Evolutionary conservation across 371 early-diverging fungal genomes (phyloP), one percentile per base, ranked within the genome.

Genomic region (Haplosporangium sp.): DNA sequence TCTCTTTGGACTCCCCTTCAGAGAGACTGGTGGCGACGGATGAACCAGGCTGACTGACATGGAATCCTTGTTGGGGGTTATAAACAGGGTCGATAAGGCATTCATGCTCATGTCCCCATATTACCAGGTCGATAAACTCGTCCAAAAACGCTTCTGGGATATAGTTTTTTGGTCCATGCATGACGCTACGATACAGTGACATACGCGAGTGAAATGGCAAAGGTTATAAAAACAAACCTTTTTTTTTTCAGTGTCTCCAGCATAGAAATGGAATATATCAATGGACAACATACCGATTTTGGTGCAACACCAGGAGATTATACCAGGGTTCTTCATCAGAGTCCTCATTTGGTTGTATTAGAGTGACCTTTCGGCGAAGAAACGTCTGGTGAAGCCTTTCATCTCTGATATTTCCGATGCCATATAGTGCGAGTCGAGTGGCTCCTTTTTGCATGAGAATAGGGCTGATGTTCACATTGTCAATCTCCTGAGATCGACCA

Each of bases 81-180:
- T 82, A 82, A 55, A 89, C 86, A 0, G 95, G 95, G 38, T 92
- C 92, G 36, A 97, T 93, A 40, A 87, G 80, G 66, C 98, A 98
- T 72, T 99, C 96, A 85, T 99, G 99, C 84, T 99, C 99, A 83
- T 99, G 99, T 5, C 99, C 99, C 97, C 98, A 99, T 1, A 99
- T 66, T 6, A 99, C 90, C 20, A 99, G 75, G 75, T 99, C 89
- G 60, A 99, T 79, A 73, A 94, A 95, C 16, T 84, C 83, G 51
- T 92, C 92, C 13, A 99, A 69, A 69, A 95, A 95, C 10, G 89
- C 85, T 80, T 95, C 96, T 0, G 99, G 99, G 21, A 99, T 92
- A 82, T 96, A 95, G 69, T 90, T 92, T 48, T 91, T 95, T 6
- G 90, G 86, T 0, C 94, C 93, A 69, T 95, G 96, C 48, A 89